Evolutionary conservation across 345 rosid species (phyloP).

Genomic region (Linum trigynum): DNA sequence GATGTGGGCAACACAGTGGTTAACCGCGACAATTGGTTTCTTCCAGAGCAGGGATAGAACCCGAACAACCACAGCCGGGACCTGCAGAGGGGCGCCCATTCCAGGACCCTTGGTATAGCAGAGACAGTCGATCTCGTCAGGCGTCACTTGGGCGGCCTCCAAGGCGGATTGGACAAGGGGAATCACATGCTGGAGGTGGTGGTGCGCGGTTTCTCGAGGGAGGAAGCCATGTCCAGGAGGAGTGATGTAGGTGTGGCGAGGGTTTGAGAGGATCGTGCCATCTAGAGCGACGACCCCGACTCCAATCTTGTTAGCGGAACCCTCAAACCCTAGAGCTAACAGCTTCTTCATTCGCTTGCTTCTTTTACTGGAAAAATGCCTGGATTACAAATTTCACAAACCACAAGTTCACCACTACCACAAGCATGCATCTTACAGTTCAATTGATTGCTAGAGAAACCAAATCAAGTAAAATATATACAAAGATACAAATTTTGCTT

Average conservation of each 20-base stretch:
- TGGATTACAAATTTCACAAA: background rate
- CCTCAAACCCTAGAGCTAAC: constrained; percentile 86
- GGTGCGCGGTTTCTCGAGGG: constrained; percentile 91
- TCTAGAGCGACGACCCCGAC: constrained; percentile 79
- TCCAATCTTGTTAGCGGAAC: constrained; percentile 91
- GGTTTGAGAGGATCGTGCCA: constrained; percentile 78
- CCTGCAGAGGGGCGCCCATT: constrained; percentile 93
- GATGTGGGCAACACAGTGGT: constrained; percentile 96
- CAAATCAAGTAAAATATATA: no score
- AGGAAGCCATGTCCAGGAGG: constrained; percentile 98
- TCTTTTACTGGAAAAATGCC: background rate
- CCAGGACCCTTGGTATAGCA: constrained; percentile 96
- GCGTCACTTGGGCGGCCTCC: constrained; percentile 47
- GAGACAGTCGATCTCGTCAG: constrained; percentile 71
- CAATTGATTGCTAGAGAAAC: no score
- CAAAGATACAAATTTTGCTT: no score
- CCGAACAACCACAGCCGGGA: constrained; percentile 63
- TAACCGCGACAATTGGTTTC: constrained; percentile 75
- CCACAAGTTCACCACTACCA: background rate
- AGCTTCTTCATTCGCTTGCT: constrained; percentile 42
- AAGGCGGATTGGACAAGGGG: constrained; percentile 74
- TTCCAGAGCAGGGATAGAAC: constrained; percentile 88
- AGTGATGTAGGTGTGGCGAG: constrained; percentile 88
- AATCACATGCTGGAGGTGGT: constrained; percentile 71
- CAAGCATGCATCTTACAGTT: no score